A percentile compares a stretch with the other conserved stretches of the same genome.
phyloP scores from a whole-genome alignment of 2,329 filamentous ascomycete genomes.

The Cladophialophora carrionii region DNA sequence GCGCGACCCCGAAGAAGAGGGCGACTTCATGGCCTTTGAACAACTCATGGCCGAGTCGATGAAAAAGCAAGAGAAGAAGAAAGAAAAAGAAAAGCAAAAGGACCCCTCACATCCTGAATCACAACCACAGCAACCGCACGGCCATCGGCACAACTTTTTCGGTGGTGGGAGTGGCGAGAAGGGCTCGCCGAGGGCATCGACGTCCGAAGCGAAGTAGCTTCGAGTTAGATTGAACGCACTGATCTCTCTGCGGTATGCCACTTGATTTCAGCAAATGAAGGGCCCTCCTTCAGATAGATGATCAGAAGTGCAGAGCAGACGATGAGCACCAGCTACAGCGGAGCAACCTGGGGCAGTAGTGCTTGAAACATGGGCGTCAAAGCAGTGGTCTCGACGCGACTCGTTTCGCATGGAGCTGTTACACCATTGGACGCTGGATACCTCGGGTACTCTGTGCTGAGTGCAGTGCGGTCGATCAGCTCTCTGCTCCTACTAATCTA shows the following conservation, averaged over 20 bases:
- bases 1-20: constrained; percentile 91
- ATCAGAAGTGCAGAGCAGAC: background rate
- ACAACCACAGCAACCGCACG: background rate
- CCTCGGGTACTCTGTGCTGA: background rate
- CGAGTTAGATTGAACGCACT: background rate
- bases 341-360: background rate
- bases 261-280: background rate
- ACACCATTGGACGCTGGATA: background rate
- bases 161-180: background rate
- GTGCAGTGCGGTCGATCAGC: background rate
- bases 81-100: constrained; percentile 55
- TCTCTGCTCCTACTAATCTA: background rate
- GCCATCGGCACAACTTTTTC: constrained; percentile 2
- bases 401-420: background rate
- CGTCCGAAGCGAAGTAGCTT: background rate
- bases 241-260: background rate
- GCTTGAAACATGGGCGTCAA: background rate
- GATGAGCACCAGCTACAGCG: background rate
- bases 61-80: constrained; percentile 85
- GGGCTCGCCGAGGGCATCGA: constrained; percentile 5
- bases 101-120: constrained; percentile 10
- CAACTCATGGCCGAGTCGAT: constrained; percentile 96
- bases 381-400: background rate
- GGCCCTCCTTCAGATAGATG: background rate
- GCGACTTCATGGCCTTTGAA: constrained; percentile 98